phyloP scores from a whole-genome alignment of 495 filamentous ascomycete species.

The Pyrenopolyporus hunteri region DNA sequence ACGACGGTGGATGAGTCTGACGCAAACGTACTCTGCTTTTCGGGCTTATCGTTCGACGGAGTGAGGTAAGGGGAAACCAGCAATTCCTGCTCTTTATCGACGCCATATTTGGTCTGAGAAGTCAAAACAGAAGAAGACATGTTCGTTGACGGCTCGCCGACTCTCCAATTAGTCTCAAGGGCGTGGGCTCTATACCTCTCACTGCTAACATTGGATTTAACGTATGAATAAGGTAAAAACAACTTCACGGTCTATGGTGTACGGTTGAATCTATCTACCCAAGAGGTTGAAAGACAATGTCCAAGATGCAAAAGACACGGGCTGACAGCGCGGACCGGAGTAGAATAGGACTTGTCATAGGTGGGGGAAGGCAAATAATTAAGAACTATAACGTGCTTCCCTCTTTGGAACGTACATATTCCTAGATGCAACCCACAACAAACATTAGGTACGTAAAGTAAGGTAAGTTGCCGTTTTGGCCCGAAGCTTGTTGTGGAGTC shows the following conservation, averaged over 20 bases:
- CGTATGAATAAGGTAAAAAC: not conserved
- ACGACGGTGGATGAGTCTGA: conserved; percentile 25
- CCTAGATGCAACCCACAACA: conserved; percentile 29
- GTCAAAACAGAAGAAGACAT: conserved; percentile 16
- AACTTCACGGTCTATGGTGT: conserved; percentile 1
- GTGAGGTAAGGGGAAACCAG: conserved; percentile 13
- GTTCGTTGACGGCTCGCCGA: not conserved
- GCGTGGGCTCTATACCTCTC: conserved; percentile 3
- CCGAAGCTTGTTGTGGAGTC: conserved; percentile 25
- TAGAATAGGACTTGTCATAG: not conserved
- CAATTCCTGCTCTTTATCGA: conserved; percentile 20
- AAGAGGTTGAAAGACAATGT: not conserved
- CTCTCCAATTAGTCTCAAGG: not conserved
- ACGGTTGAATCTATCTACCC: not conserved
- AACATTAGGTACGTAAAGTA: too few relatives aligned
- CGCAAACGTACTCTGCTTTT: conserved; percentile 14
- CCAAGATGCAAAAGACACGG: not conserved
- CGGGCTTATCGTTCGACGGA: conserved; percentile 9
- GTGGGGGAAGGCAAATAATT: conserved; percentile 24
- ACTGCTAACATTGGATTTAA: not conserved
- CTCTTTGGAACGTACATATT: conserved; percentile 9
- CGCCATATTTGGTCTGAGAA: conserved; percentile 8
- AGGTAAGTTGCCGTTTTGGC: conserved; percentile 11
- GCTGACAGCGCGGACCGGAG: conserved; percentile 1
- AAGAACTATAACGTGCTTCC: conserved; percentile 9